Evolutionary conservation across 768 basidiomycete genomes (phyloP).

Genomic region (Boletus rubescentipes): DNA sequence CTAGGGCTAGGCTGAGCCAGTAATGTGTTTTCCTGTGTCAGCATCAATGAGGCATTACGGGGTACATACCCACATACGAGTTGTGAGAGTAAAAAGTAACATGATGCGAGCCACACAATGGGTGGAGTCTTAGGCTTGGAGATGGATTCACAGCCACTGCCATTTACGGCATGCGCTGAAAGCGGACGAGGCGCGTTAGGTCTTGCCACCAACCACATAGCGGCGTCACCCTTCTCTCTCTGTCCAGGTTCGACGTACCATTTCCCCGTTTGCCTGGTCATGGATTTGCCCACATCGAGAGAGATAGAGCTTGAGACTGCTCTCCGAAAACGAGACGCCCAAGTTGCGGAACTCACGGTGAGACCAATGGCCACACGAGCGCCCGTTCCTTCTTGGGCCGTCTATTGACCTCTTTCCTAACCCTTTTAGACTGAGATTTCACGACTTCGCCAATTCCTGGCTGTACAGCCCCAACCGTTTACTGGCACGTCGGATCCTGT

Average conservation of each 20-base stretch:
- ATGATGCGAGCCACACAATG: too few species aligned
- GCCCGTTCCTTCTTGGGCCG: conserved; percentile 18
- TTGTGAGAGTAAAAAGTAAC: too few species aligned
- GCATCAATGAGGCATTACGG: too few species aligned
- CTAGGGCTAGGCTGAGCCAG: too few species aligned
- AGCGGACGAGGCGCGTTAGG: conserved; percentile 26
- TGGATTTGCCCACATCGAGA: conserved; percentile 72
- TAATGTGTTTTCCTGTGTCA: too few species aligned
- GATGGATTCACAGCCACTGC: conserved; percentile 33
- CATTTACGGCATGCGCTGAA: conserved; percentile 29
- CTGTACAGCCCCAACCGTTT: conserved; percentile 58
- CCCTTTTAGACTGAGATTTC: conserved; percentile 66
- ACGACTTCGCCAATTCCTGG: conserved; percentile 63
- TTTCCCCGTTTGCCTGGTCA: conserved; percentile 30
- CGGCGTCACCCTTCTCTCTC: conserved; percentile 17
- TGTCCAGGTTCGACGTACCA: conserved; percentile 12
- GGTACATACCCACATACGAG: too few species aligned
- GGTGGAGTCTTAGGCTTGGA: too few species aligned
- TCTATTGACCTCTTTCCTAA: conserved; percentile 18
- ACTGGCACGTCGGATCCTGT: conserved; percentile 59
- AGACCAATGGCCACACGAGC: conserved; percentile 32
- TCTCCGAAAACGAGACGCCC: conserved; percentile 71
- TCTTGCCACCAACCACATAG: conserved; percentile 33
- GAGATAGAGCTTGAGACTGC: conserved; percentile 82
- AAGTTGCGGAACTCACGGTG: conserved; percentile 71